Evolutionary conservation across 495 filamentous ascomycete genomes (phyloP).

Genomic region (Neurospora africana): DNA sequence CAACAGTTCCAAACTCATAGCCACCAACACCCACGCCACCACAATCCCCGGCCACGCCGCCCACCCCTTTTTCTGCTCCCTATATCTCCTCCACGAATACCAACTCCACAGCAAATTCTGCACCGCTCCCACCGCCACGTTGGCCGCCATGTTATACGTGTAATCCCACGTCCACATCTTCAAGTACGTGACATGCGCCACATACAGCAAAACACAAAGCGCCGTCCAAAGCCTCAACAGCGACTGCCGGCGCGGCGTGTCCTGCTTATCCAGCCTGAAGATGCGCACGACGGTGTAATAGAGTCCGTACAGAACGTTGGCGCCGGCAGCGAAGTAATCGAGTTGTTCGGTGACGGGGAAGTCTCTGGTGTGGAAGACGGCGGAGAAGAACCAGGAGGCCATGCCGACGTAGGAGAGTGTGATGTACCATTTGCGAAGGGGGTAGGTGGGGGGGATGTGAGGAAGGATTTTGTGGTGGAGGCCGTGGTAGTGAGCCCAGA

Average conservation of each 20-base stretch:
- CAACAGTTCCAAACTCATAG: conserved; percentile 90
- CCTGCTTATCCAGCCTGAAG: conserved; percentile 63
- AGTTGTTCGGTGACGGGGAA: conserved; percentile 79
- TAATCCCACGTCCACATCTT: conserved; percentile 86
- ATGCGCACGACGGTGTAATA: conserved; percentile 75
- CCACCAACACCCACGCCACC: conserved; percentile 82
- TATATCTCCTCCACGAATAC: conserved; percentile 69
- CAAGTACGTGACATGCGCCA: conserved; percentile 71
- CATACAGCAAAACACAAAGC: conserved; percentile 60
- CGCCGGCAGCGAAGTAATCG: conserved; percentile 93
- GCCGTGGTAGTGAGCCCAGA: conserved; percentile 75
- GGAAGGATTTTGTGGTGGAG: conserved; percentile 53
- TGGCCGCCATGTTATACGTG: conserved; percentile 93
- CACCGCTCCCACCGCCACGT: conserved; percentile 70
- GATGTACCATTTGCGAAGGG: conserved; percentile 71
- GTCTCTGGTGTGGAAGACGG: conserved; percentile 85
- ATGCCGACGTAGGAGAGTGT: conserved; percentile 72
- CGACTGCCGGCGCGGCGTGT: conserved; percentile 43
- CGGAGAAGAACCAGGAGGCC: conserved; percentile 74
- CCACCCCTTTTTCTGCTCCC: conserved; percentile 59
- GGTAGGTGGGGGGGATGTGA: conserved; percentile 58
- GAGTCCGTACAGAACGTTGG: conserved; percentile 79
- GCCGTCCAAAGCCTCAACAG: conserved; percentile 63
- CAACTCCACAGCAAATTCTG: conserved; percentile 78
- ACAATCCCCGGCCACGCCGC: conserved; percentile 85